Evolutionary conservation across 73 alveolate genomes (phyloP), one percentile per base, ranked within the genome.

Genomic region (Paramecium pentaurelia): DNA sequence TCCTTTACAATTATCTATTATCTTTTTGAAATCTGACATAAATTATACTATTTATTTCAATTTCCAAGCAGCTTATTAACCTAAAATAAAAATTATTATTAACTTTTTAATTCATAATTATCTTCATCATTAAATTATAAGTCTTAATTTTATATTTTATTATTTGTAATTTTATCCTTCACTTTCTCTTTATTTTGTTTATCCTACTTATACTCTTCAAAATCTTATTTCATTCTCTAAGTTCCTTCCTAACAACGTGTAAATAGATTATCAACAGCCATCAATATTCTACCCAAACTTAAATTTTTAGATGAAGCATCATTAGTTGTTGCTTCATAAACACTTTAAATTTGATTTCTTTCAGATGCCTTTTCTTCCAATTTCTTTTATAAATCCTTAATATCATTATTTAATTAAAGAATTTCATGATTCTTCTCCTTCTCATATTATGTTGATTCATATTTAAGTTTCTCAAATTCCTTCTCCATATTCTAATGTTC

Each of bases 401-500:
- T 96, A 25, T 96, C 97, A 58, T 96, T 96, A 86, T 95, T 94
- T n/a, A 95, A 90, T 32, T 86, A 44, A 92, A 96, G 86, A 49
- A 96, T 94, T 40, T 95, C 97, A 18, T 93, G 88, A 64, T 93
- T 96, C 89, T 77, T 94, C 47, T 91, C 95, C 54, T 94, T 95
- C 70, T 92, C 95, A 93, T 92, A 95, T 49, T 92, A 38, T 77
- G 58, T 93, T 12, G 94, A 93, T 12, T 70, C 92, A 80, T 90
- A 87, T 84, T 96, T 96, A 36, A 96, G 44, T 58, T 95, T 95
- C n/a, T n/a, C n/a, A n/a, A n/a, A n/a, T n/a, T n/a, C n/a, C n/a
- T n/a, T n/a, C n/a, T n/a, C n/a, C n/a, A n/a, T n/a, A n/a, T n/a
- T n/a, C n/a, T n/a, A n/a, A n/a, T n/a, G n/a, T n/a, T n/a, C n/a